Conservation (phyloP, 805 yeast genomes). For the Blastobotrys parvus region DNA sequence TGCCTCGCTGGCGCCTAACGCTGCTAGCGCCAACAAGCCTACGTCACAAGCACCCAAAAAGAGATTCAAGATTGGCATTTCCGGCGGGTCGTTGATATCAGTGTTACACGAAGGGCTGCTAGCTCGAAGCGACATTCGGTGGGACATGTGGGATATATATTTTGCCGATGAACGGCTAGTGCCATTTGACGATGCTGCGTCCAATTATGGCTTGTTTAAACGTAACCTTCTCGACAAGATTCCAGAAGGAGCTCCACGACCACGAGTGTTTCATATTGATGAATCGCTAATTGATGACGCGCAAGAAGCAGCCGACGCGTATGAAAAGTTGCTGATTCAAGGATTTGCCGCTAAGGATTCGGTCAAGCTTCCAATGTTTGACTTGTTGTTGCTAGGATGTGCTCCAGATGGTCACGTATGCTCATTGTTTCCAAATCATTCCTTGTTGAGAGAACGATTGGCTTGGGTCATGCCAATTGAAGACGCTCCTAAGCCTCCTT, state of each 20-base stretch:
- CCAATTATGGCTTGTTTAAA: constrained; percentile 86
- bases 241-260: constrained; percentile 41
- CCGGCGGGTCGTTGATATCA: constrained; percentile 87
- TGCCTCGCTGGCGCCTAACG: constrained; percentile 36
- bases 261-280: constrained; percentile 77
- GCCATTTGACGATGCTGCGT: constrained; percentile 71
- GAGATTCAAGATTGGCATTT: constrained; percentile 81
- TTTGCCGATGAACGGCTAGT: constrained; percentile 96
- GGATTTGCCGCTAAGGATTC: constrained; percentile 96
- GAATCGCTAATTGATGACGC: constrained; percentile 50
- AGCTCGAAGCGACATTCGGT: constrained; percentile 64
- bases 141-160: constrained; percentile 94
- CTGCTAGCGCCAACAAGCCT: not conserved
- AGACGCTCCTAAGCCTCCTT: constrained; percentile 85
- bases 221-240: constrained; percentile 69
- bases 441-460: constrained; percentile 74
- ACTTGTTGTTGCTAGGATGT: constrained; percentile 83
- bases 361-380: constrained; percentile 92
- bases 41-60: constrained; percentile 19
- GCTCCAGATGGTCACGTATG: constrained; percentile 99
- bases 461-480: constrained; percentile 95
- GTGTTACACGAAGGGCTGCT: constrained; percentile 82
- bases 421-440: constrained; percentile 90
- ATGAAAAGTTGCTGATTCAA: constrained; percentile 76
- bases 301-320: constrained; percentile 88